Evolutionary conservation across 1,284 basidiomycete genomes (phyloP), one percentile per base, ranked within the genome.

Genomic region (Hortiboletus rubellus): DNA sequence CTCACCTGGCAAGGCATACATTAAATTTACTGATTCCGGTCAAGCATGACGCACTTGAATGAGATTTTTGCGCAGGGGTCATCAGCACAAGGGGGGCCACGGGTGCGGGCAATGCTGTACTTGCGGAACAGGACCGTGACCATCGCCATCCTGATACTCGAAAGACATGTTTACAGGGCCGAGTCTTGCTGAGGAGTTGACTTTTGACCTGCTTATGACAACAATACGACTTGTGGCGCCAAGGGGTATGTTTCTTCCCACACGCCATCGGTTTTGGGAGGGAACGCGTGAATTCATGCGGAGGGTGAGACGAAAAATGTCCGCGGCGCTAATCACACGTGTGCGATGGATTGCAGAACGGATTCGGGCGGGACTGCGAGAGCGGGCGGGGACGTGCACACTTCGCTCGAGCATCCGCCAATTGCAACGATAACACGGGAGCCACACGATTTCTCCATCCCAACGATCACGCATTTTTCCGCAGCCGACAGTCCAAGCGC

Each of bases 1-100:
- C 22, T 22, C 22, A 41, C 22, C 15, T 33, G 4, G 7, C 33
- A 24, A 40, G 22, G 45, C 41, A 15, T 49, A 18, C 45, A 11
- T 7, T 36, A 58, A 2, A 22, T 22, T 22, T 22, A 2, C 27
- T n/a, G 38, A 36, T 14, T 42, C 57, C 50, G 51, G 9, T 66
- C 56, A 56, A 53, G 31, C 34, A 50, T 63, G 65, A 70, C 59
- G 68, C 66, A 63, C 62, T 60, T 63, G 49, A 43, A 54, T 68
- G 57, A 64, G 59, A 51, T 55, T 66, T 66, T 67, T 55, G 55
- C 30, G 54, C 48, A 49, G 44, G 27, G 44, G 11, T 4, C 27
- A 27, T 27, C 7, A 3, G 27, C 7, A 36, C 52, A 27, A 51
- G 7, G 24, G 7, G 24, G 18, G 33, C 14, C 8, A 18, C 27